These are phyloP conservation scores for Nakazawaea wyomingensis DNA, from an alignment of 805 yeast genomes.

Conservation along the genomic window DNA sequence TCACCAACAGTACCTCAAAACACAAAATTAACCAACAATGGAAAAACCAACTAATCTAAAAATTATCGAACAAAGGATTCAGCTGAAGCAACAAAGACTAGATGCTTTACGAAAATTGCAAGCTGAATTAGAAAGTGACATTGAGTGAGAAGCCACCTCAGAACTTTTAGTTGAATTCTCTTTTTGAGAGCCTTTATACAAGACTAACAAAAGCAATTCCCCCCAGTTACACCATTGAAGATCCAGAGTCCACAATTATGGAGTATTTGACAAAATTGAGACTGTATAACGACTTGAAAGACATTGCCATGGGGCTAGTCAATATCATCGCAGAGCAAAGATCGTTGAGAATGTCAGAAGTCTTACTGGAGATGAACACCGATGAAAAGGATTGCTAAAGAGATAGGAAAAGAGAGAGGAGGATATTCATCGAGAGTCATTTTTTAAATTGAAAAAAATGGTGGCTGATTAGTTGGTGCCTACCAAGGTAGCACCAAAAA, in stretches of 20 bases:
- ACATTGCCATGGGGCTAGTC: conserved; percentile 51
- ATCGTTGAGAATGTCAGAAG: conserved; percentile 38
- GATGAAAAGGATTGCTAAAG: conserved; percentile 9
- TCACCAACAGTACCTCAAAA: no score
- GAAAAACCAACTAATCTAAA: no score
- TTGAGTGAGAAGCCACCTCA: conserved; percentile 1
- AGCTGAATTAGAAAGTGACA: background rate
- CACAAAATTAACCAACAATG: no score
- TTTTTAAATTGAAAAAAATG: no score
- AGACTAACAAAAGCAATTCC: background rate
- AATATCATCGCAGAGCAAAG: conserved; percentile 59
- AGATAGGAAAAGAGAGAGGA: no score
- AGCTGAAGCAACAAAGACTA: background rate
- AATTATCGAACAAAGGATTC: background rate
- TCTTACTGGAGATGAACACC: conserved; percentile 49
- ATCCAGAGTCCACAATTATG: conserved; percentile 40
- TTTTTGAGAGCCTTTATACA: background rate
- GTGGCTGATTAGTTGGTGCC: no score
- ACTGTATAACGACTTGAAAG: conserved; percentile 59
- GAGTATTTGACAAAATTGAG: conserved; percentile 49
- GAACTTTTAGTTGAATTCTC: no score
- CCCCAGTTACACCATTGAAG: conserved; percentile 1
- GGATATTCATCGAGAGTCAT: no score
- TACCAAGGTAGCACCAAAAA: no score
- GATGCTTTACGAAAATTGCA: background rate